phyloP scores from a whole-genome alignment of 139 green algal genomes.

The Micromonas commoda region DNA sequence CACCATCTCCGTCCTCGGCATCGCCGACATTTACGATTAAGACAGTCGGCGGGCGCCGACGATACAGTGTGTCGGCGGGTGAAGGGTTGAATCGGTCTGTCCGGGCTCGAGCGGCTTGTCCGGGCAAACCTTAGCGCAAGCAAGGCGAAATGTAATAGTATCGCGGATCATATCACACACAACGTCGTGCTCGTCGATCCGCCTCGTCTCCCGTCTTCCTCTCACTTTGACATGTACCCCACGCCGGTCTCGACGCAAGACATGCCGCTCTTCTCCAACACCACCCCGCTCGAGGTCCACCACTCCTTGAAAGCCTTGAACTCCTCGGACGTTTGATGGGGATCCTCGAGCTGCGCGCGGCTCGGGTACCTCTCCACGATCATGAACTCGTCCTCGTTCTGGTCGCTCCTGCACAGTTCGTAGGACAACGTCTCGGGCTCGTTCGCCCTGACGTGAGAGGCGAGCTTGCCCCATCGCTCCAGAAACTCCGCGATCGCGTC shows the following conservation, averaged over 20 bases:
- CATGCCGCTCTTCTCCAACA: background rate
- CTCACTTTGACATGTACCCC: too few relatives aligned
- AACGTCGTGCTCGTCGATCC: too few relatives aligned
- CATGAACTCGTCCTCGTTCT: background rate
- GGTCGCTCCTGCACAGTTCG: background rate
- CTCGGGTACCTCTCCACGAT: background rate
- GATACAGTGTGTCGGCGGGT: too few relatives aligned
- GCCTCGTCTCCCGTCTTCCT: too few relatives aligned
- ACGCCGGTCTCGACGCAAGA: too few relatives aligned
- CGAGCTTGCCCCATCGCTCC: background rate
- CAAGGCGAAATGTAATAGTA: too few relatives aligned
- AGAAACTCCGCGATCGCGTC: background rate
- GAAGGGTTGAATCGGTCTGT: too few relatives aligned
- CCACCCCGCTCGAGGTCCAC: background rate
- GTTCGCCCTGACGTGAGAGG: background rate
- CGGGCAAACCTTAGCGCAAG: too few relatives aligned
- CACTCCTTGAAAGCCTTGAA: background rate
- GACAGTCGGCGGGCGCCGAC: background rate
- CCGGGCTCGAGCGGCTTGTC: too few relatives aligned
- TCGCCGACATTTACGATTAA: constrained; percentile 50
- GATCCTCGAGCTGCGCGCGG: background rate
- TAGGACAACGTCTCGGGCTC: background rate
- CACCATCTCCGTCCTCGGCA: constrained; percentile 72
- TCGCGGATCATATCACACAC: too few relatives aligned
- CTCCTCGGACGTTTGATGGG: background rate